These are phyloP conservation scores for Colletotrichum viniferum DNA, from an alignment of 2,329 filamentous ascomycete species.

Conservation along the genomic window DNA sequence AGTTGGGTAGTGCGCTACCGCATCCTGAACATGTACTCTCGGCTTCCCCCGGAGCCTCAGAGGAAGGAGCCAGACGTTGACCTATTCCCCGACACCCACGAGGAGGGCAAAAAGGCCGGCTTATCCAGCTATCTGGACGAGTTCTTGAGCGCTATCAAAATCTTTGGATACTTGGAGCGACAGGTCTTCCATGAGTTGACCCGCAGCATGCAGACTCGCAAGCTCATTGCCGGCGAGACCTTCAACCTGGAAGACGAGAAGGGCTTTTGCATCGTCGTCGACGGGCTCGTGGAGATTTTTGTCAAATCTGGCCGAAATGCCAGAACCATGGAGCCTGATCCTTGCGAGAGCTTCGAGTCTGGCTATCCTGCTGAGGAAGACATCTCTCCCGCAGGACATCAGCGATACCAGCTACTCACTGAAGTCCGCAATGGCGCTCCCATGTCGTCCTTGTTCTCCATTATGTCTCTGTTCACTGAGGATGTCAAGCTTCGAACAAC, in stretches of 20 bases:
- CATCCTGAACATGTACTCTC: conserved; percentile 95
- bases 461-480: conserved; percentile 95
- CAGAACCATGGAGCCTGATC: conserved; percentile 34
- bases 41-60: conserved; percentile 91
- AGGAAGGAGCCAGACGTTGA: conserved; percentile 96
- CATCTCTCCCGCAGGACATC: conserved; percentile 64
- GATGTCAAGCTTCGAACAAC: conserved; percentile 81
- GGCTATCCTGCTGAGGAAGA: conserved; percentile 68
- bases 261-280: conserved; percentile 95
- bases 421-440: conserved; percentile 98
- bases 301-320: conserved; percentile 81
- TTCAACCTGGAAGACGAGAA: conserved; percentile 96
- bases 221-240: conserved; percentile 94
- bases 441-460: conserved; percentile 98
- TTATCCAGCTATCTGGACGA: conserved; percentile 97
- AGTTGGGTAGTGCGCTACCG: conserved; percentile 96
- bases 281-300: conserved; percentile 96
- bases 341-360: conserved; percentile 47
- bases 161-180: conserved; percentile 95
- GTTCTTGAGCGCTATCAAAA: conserved; percentile 97
- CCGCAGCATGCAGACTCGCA: conserved; percentile 96
- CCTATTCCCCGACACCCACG: conserved; percentile 90
- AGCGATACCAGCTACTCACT: conserved; percentile 92
- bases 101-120: conserved; percentile 87
- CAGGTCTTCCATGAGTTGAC: conserved; percentile 98